A percentile compares a stretch with the other conserved stretches of the same genome.
Conservation (phyloP, 768 basidiomycete species). For the Tricholoma furcatifolium region DNA sequence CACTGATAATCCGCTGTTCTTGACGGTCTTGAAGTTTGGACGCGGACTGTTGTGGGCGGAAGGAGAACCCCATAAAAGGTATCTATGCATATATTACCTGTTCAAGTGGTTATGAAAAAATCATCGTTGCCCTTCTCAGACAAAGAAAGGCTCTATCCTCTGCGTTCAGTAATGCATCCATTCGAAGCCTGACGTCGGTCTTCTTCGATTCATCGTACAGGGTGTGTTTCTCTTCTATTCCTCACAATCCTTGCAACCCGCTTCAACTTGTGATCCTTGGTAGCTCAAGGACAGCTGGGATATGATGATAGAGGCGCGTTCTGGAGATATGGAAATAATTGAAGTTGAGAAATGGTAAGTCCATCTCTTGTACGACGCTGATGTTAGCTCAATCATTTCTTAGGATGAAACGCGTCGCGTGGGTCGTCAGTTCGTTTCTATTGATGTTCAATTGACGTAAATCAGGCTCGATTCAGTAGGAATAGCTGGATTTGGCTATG, state of each 20-base stretch:
- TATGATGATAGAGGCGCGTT: constrained; percentile 18
- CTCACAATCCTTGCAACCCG: not conserved
- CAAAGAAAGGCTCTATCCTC: constrained; percentile 51
- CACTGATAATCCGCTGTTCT: not conserved
- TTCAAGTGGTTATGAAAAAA: no score
- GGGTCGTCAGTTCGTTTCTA: not conserved
- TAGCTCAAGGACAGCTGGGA: constrained; percentile 32
- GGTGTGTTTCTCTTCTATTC: constrained; percentile 22
- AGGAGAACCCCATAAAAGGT: constrained; percentile 47
- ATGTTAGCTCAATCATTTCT: no score
- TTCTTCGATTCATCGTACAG: constrained; percentile 54
- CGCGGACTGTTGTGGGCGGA: constrained; percentile 40
- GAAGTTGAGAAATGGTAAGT: constrained; percentile 47
- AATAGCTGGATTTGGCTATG: constrained; percentile 57
- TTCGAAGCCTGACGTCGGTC: constrained; percentile 42
- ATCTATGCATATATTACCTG: no score
- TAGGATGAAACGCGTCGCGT: constrained; percentile 50
- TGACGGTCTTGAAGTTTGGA: constrained; percentile 30
- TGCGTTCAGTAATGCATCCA: constrained; percentile 51
- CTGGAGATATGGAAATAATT: constrained; percentile 36
- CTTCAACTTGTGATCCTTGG: not conserved
- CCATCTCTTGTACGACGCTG: no score
- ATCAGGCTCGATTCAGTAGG: constrained; percentile 54
- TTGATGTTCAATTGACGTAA: not conserved
- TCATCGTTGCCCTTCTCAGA: constrained; percentile 19